phyloP scores from a whole-genome alignment of 768 basidiomycete genomes.

The Phaeolepiota aurea region DNA sequence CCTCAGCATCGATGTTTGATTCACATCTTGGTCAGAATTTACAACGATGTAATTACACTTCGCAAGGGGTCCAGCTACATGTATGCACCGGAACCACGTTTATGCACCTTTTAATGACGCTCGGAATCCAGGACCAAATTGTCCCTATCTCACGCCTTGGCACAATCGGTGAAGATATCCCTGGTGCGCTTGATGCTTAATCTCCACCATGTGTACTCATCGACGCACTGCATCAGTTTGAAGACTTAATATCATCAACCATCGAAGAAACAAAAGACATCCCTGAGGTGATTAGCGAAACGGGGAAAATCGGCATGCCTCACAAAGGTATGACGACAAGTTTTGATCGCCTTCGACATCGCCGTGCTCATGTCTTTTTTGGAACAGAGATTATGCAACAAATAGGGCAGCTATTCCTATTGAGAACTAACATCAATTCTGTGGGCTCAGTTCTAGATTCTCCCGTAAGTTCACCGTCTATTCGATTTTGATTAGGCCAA shows the following conservation, averaged over 20 bases:
- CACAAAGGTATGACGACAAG: constrained; percentile 53
- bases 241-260: constrained; percentile 84
- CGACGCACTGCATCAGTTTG: constrained; percentile 46
- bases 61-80: constrained; percentile 94
- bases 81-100: constrained; percentile 33
- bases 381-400: constrained; percentile 89
- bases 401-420: constrained; percentile 89
- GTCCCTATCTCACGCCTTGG: constrained; percentile 87
- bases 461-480: constrained; percentile 48
- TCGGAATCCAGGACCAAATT: constrained; percentile 74
- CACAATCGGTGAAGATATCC: constrained; percentile 96
- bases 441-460: constrained; percentile 97
- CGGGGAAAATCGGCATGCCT: constrained; percentile 88
- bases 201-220: neutral
- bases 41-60: constrained; percentile 95
- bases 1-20: constrained; percentile 4
- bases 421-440: constrained; percentile 90
- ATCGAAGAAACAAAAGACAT: constrained; percentile 97
- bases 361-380: constrained; percentile 7
- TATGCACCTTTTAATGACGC: neutral
- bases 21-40: constrained; percentile 74
- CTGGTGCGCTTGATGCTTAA: constrained; percentile 50
- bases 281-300: constrained; percentile 87
- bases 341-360: constrained; percentile 5
- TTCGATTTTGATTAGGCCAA: constrained; percentile 5